phyloP scores from a whole-genome alignment of 768 basidiomycete species.

The Leccinum longicurvipes region DNA sequence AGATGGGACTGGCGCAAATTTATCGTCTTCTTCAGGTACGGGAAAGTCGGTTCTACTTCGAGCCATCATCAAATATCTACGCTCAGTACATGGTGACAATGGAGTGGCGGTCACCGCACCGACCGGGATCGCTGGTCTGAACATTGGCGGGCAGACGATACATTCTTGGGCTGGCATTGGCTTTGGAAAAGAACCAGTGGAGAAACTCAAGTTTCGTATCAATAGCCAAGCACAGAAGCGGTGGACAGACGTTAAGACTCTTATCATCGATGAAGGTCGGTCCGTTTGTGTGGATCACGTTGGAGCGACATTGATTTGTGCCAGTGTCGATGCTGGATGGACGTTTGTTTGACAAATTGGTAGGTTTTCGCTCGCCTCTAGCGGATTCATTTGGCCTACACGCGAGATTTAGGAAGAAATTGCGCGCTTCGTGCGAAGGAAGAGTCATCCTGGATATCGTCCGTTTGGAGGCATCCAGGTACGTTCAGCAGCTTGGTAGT shows the following conservation, averaged over 20 bases:
- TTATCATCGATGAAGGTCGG: conserved; percentile 73
- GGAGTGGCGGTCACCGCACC: conserved; percentile 61
- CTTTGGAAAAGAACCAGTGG: conserved; percentile 47
- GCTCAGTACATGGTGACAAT: conserved; percentile 22
- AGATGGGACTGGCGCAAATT: background rate
- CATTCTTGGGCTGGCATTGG: conserved; percentile 68
- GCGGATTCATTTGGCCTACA: conserved; percentile 15
- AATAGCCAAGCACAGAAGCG: conserved; percentile 27
- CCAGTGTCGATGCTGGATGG: conserved; percentile 79
- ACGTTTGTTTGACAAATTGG: conserved; percentile 66
- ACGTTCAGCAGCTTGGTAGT: background rate
- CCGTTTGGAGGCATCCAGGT: conserved; percentile 75
- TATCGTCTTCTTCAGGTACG: conserved; percentile 41
- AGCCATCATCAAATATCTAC: conserved; percentile 50
- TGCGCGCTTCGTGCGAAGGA: conserved; percentile 41
- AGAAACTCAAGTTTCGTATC: conserved; percentile 40
- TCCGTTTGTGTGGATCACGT: background rate
- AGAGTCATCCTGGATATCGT: background rate
- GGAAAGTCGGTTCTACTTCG: conserved; percentile 70
- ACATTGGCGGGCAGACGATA: conserved; percentile 67
- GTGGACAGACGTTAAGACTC: conserved; percentile 51
- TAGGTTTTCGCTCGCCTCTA: conserved; percentile 37
- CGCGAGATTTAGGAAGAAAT: conserved; percentile 31
- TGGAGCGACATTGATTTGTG: background rate
- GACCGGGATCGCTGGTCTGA: conserved; percentile 63